A percentile compares a stretch with the other conserved stretches of the same genome.
Conservation (phyloP, 495 filamentous ascomycete species). For the Cudoniella acicularis region DNA sequence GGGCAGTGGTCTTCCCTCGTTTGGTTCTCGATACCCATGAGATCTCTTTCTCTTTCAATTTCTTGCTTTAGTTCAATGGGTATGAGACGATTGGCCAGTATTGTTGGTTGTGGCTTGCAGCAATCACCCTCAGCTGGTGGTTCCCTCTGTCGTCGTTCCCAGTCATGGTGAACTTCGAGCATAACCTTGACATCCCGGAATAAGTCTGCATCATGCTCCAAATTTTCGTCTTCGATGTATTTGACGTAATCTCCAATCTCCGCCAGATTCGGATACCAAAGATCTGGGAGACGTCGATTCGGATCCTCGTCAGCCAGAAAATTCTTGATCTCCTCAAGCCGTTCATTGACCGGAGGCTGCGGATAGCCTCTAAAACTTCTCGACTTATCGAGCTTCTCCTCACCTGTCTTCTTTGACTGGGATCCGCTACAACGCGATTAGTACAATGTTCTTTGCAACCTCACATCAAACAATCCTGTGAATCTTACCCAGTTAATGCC, state of each 20-base stretch:
- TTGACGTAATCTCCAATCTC: constrained; percentile 19
- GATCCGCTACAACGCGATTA: not conserved
- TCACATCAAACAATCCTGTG: not conserved
- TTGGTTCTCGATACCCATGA: constrained; percentile 7
- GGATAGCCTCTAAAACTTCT: constrained; percentile 10
- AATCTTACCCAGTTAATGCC: no score
- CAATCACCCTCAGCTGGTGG: not conserved
- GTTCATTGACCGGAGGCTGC: constrained; percentile 18
- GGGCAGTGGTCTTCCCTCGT: constrained; percentile 18
- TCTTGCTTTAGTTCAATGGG: not conserved
- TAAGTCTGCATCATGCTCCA: constrained; percentile 7
- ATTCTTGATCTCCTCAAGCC: constrained; percentile 13
- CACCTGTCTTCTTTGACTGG: not conserved
- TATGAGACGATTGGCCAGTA: constrained; percentile 14
- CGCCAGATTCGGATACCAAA: constrained; percentile 3
- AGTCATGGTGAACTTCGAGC: constrained; percentile 16
- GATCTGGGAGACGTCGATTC: constrained; percentile 1
- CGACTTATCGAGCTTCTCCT: not conserved
- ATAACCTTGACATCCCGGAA: constrained; percentile 22
- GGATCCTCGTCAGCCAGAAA: constrained; percentile 27
- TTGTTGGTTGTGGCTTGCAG: not conserved
- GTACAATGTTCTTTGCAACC: not conserved
- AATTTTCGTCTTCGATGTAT: constrained; percentile 4
- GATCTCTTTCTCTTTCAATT: not conserved
- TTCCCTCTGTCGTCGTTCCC: constrained; percentile 7